Evolutionary conservation across 1,284 basidiomycete genomes (phyloP), one percentile per base, ranked within the genome.

Genomic region (Marasmius tenuissimus): DNA sequence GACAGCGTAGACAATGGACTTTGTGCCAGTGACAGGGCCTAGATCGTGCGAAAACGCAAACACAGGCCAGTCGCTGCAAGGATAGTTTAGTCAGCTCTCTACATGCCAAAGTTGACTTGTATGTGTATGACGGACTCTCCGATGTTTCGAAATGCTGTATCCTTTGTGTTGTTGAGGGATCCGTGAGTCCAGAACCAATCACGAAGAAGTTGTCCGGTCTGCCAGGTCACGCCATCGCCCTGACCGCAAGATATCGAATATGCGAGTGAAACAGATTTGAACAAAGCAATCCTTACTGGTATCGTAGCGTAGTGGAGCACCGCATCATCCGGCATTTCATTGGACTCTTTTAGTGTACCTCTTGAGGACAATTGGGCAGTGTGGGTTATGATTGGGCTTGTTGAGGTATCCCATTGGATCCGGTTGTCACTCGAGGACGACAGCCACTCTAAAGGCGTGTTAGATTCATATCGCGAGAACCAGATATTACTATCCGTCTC

Each of bases 321-420:
- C 1, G 72, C 72, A 58, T 81, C 77, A 53, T 76, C 70, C 14
- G 75, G 73, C 10, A 72, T 70, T 48, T 75, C 74, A 11, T 58
- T 64, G 20, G 8, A 16, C 14, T 64, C 63, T 63, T 76, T 74
- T 2, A 58, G 65, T 60, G 72, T 72, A 5, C 33, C 18, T 34
- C 34, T 10, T 12, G 33, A 8, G 12, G 37, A 37, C 34, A 34
- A 16, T n/a, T 54, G 52, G 2, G 52, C 52, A 7, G 9, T 37
- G 37, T 54, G 52, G 20, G 1, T 16, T 9, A 54, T 16, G 3
- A 54, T 38, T 7, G 52, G 37, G 27, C 34, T 38, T 14, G 34
- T 33, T 4, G 56, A 61, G 2, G 62, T 63, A 33, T 63, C 60
- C 62, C 62, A 63, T 12, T 54, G 51, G 12, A 63, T 39, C 10